Evolutionary conservation across 2,329 filamentous ascomycete species (phyloP), one percentile per base, ranked within the genome.

Genomic region (Claviceps fusiformis): DNA sequence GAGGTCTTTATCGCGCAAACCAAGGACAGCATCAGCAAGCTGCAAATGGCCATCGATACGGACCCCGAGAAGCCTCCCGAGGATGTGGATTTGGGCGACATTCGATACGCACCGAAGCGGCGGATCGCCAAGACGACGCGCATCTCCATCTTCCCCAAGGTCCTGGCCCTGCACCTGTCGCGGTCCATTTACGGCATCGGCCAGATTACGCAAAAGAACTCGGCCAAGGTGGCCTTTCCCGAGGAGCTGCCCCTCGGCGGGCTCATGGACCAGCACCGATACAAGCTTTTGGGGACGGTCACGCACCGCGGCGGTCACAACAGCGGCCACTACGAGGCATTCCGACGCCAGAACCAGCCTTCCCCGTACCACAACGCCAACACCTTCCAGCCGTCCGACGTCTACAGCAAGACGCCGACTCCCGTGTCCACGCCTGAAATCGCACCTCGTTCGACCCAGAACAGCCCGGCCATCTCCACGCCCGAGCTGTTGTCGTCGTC

Each of bases 261-360:
- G 0, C 73, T 97, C 29, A 71, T 93, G 47, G 80, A 86, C 55
- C 83, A 86, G 64, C 86, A 83, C 59, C 86, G 81, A 65, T 98
- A 96, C 70, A 89, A 85, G 63, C 76, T 98, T 5, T 78, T 95
- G 0, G 89, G 86, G 13, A 81, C 95, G 41, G 89, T 98, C 41
- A 95, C 89, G 27, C 93, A 98, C 67, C 95, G 95, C 64, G 93
- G 93, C 43, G 95, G 88, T 59, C 93, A 98, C 67, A 86, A 95
- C 65, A 95, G 90, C 63, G 93, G 93, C 0, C 93, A 98, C 67
- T 98, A 98, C 71, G 93, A 98, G 68, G 92, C 90, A 0, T 97
- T 97, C 69, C 81, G 93, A 39, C 81, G 93, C 43, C 93, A 97
- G 69, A 86, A 88, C 56, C 72, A 89, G 9, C 82, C 85, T 52